Evolutionary conservation across 129 eudicot genomes (phyloP), one percentile per base, ranked within the genome.

Genomic region (Scalesia atractyloides): DNA sequence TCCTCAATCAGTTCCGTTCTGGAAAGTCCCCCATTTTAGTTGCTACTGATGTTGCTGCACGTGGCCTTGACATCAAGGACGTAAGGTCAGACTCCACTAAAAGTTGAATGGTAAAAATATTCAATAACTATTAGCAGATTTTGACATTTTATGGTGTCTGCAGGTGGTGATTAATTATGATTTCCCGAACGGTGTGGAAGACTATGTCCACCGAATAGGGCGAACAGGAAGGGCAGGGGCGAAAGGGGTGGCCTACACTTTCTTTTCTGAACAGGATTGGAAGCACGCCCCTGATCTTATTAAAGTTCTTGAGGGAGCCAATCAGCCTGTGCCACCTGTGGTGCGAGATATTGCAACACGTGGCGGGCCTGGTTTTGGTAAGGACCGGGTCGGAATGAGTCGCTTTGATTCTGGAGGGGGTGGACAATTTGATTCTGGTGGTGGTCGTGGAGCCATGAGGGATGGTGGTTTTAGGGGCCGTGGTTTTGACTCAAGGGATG

Each of bases 11-110:
- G 52, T 93, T 93, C 33, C 90, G 98, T 1, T 50, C 78, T 24
- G 96, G 98, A 18, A 84, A 82, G 73, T 80, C 92, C 19, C 98
- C 96, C 2, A 76, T 93, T 64, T 76, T 93, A 65, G 95, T 93
- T 69, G 98, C 98, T 54, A 93, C 98, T 36, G 98, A 89, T 87
- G 98, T 93, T 79, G 98, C 96, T 50, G 98, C 96, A 7, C 85
- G 98, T 5, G 96, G 98, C 48, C 96, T 93, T 66, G 98, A 93
- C 68, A 61, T 93, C 34, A 85, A 89, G 81, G 96, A 93, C 48
- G 89, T 93, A 24, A 93, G 98, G 98, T 89, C 24, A 70, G 77
- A 30, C 44, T 30, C 43, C 43, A 50, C 30, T 17, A 5, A 39
- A n/a, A 14, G 7, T 14, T 24, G 17, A 59, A 58, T 36, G 0